Conservation (phyloP, 495 filamentous ascomycete species). For the Chlorociboria aeruginascens region DNA sequence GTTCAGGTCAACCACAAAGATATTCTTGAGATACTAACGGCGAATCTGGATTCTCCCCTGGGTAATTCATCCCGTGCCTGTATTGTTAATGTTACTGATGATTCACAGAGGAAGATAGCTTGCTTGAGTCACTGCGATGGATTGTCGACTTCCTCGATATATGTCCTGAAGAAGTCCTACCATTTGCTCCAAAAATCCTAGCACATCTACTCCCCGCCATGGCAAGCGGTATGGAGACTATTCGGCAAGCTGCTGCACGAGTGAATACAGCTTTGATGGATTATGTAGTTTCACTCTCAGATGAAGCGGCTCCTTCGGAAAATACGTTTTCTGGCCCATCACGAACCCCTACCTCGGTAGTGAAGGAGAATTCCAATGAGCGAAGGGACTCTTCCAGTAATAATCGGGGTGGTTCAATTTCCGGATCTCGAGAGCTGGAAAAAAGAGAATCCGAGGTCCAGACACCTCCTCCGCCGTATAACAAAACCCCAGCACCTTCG, state of each 20-base stretch:
- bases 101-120: slow-evolving; percentile 67
- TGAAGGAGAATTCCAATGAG: slow-evolving; percentile 28
- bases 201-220: slow-evolving; percentile 90
- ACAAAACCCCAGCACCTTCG: slow-evolving; percentile 36
- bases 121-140: slow-evolving; percentile 86
- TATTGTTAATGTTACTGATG: slow-evolving; percentile 13
- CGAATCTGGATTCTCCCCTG: slow-evolving; percentile 73
- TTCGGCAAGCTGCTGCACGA: slow-evolving; percentile 74
- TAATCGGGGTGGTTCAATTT: slow-evolving; percentile 35
- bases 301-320: slow-evolving; percentile 48
- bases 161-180: slow-evolving; percentile 92
- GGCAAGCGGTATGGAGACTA: slow-evolving; percentile 78
- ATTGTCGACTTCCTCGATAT: slow-evolving; percentile 95
- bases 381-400: slow-evolving; percentile 44
- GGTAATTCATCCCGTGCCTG: slow-evolving; percentile 35
- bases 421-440: slow-evolving; percentile 40
- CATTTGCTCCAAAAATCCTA: slow-evolving; percentile 82
- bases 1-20: slow-evolving; percentile 87
- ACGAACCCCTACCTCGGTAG: slow-evolving; percentile 35
- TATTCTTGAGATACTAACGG: slow-evolving; percentile 84
- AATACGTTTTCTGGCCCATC: slow-evolving; percentile 26
- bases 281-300: slow-evolving; percentile 81
- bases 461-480: slow-evolving; percentile 25
- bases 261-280: slow-evolving; percentile 86
- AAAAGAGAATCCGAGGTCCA: slow-evolving; percentile 42